Base-by-base conservation (phyloP, 768 basidiomycete species). In the Podaxis rugospora region DNA sequence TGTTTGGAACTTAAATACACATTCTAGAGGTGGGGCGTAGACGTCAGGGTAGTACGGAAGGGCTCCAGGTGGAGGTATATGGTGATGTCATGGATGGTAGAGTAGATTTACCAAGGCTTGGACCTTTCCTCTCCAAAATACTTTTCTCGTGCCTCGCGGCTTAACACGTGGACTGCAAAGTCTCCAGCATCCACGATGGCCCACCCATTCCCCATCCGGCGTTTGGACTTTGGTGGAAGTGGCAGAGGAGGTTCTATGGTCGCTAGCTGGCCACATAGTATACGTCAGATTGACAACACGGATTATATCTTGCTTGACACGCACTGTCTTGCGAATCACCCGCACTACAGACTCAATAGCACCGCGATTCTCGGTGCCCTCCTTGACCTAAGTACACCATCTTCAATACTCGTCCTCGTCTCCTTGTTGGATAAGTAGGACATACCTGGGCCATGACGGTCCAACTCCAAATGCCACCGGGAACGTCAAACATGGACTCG, bases 121-220 rank as follows among this genome's bases (percentile, higher is more conserved):
- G 27, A 47, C 18, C 37, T 46, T 35, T 53, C 27, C 65, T 68
- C 65, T 64, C 65, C 69, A 68, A 93, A 92, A 75, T 87, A 93
- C 70, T 83, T 85, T 64, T 87, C 82, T 63, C 83, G 77, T 25
- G 88, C 87, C 27, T 81, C 78, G 59, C 73, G 81, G 73, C 87
- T 89, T 61, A 93, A 65, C 51, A 94, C 77, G 68, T 94, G 92
- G 21, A 93, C 84, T 0, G 86, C 92, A 77, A 92, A 89, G 50
- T 84, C 80, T 32, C 91, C 91, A 5, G 84, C 89, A 69, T 94
- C 92, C 51, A 94, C 75, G 85, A 93, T 85, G 2, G 87, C 88
- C 92, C 92, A 94, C 25, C 89, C 90, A 56, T 87, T 86, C 64
- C 82, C 80, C 61, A 79, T 78, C 28, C 81, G 76, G 36, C 81